These are phyloP conservation scores for Cordyceps cateniannulata DNA, from an alignment of 2,329 filamentous ascomycete genomes.

Conservation along the genomic window DNA sequence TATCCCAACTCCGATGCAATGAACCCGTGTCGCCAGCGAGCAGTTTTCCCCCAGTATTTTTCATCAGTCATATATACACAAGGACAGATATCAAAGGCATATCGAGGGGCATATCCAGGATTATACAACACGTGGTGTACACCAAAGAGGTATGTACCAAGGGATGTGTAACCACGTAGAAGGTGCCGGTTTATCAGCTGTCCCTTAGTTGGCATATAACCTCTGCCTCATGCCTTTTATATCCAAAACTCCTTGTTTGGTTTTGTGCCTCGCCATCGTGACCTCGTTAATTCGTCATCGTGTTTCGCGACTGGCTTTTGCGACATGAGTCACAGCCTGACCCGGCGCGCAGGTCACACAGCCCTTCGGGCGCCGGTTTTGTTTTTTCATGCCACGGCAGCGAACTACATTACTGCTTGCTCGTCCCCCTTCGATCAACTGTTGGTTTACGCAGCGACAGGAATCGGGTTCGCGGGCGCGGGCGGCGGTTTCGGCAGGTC, in stretches of 20 bases:
- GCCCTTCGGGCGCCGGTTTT: background rate
- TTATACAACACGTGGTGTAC: background rate
- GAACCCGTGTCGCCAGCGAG: background rate
- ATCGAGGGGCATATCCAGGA: background rate
- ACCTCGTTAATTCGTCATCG: background rate
- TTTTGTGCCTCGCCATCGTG: background rate
- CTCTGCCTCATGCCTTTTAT: no score
- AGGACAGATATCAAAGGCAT: no score
- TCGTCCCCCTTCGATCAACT: background rate
- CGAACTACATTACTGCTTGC: no score
- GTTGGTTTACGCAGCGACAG: conserved; percentile 32
- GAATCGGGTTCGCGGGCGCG: conserved; percentile 26
- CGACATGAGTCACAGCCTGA: background rate
- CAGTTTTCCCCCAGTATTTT: background rate
- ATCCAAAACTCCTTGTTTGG: no score
- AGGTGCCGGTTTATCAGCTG: no score
- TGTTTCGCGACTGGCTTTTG: background rate
- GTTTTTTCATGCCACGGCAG: background rate
- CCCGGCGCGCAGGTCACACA: background rate
- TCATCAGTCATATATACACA: background rate
- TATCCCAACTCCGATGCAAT: conserved; percentile 6
- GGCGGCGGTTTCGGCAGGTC: conserved; percentile 37
- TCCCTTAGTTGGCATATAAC: no score
- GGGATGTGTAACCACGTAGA: no score
- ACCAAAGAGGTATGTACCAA: no score